Evolutionary conservation across 139 green algal genomes (phyloP), one percentile per base, ranked within the genome.

Genomic region (Coelastrella sp.): DNA sequence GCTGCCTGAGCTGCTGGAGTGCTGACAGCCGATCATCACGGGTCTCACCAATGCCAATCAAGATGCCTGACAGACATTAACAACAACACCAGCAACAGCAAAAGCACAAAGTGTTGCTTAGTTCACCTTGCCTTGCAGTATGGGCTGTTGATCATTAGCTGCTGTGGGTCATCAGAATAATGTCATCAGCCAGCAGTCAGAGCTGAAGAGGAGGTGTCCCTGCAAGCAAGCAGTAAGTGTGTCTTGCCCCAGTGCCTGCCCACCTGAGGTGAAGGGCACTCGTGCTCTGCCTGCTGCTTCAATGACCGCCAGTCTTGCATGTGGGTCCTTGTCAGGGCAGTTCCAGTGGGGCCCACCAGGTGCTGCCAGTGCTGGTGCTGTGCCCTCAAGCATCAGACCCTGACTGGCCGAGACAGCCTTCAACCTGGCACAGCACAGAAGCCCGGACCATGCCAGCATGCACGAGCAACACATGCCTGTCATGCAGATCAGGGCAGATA

Each of bases 331-430:
- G 90, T 98, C 96, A 6, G 96, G 96, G 89, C 97, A 99, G 73
- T 89, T 84, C 70, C 96, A 57, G 91, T 99, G 97, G 6, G 97
- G 75, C 0, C 85, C 94, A 0, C 96, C 95, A 7, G 96, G 93
- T 57, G 83, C 59, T 25, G 94, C 49, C 24, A 98, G 92, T 9
- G 75, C 58, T 0, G 68, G 19, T 0, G 93, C 91, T 4, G 83
- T 90, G 78, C 88, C 92, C 89, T 99, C 97, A 49, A 99, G 94
- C 97, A 99, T 99, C 11, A 99, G 90, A 4, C 97, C 97, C 88
- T 98, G 93, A 87, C 94, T 97, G 66, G 92, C 97, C 20, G 92
- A 95, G 57, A 97, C 94, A 56, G 83, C 82, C 49, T 93, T 91
- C 60, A 95, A 63, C 82, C 92, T 92, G 84, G 7, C 22, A 25